Evolutionary conservation across 768 basidiomycete genomes (phyloP), one percentile per base, ranked within the genome.

Genomic region (Cubamyces sp.): DNA sequence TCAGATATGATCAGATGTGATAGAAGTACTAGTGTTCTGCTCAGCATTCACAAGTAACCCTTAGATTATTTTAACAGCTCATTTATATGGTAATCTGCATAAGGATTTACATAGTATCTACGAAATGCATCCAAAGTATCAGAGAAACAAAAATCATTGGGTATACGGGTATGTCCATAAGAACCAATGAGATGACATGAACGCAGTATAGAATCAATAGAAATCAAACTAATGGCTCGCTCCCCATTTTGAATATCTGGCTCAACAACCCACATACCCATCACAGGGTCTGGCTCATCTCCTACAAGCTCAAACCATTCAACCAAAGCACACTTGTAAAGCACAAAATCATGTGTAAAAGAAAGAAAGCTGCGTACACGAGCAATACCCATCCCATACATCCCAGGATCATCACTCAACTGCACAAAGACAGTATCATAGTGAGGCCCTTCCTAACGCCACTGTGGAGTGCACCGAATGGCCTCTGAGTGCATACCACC

Each of bases 401-500:
- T 23, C 1, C 52, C 52, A 15, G 52, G 52, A 18, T 42, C 54
- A 12, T 43, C 26, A 30, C 21, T 28, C 23, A 41, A 8, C 18
- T 18, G 41, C 41, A 55, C 41, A 14, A 55, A 39, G 19, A 55
- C 41, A 11, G 54, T 55, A 43, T 55, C 54, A n/a, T 28, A 43
- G 23, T 41, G 54, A 28, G 42, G n/a, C 7, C 19, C 18, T 46
- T 43, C 15, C 25, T 46, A 15, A 14, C 26, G 39, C 54, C 54
- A 55, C 14, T 5, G 11, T 14, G 42, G 26, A 21, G 21, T 45
- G 54, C 54, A 55, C 18, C 54, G 41, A 23, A 55, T 55, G 16
- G 45, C 45, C 34, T 55, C 54, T 4, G n/a, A 23, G 41, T 55
- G 54, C 54, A 55, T 55, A 4, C 54, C 54, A 18, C 30, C 28